These are phyloP conservation scores for Thelephora ganbajun DNA, from an alignment of 768 basidiomycete species.

Conservation along the genomic window DNA sequence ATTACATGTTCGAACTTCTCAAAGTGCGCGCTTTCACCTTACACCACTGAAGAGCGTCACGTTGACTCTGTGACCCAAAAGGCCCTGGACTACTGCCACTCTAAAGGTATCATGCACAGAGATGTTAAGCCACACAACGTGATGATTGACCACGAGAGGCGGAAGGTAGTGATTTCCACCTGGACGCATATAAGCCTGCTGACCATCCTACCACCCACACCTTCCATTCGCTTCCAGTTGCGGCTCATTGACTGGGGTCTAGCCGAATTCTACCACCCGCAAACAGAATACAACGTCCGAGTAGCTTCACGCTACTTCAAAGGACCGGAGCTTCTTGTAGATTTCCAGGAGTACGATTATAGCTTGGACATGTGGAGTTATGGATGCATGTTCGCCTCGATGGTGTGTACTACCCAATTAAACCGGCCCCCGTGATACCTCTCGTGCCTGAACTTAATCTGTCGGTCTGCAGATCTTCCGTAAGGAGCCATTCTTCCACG, in stretches of 20 bases:
- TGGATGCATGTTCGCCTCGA: conserved; percentile 97
- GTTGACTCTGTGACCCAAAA: conserved; percentile 14
- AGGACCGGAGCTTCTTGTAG: conserved; percentile 90
- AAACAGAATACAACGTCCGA: conserved; percentile 95
- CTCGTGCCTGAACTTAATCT: background rate
- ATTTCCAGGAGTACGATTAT: conserved; percentile 98
- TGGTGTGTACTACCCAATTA: conserved; percentile 42
- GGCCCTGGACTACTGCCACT: conserved; percentile 97
- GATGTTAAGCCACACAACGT: conserved; percentile 99
- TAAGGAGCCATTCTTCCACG: conserved; percentile 98
- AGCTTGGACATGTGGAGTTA: conserved; percentile 98
- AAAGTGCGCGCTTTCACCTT: conserved; percentile 40
- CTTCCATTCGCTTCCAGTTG: conserved; percentile 32
- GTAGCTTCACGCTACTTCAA: conserved; percentile 98
- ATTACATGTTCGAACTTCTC: conserved; percentile 91
- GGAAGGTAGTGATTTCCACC: conserved; percentile 42
- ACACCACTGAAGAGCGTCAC: background rate
- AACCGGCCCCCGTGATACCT: background rate
- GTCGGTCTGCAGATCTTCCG: conserved; percentile 72
- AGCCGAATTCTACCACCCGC: conserved; percentile 97
- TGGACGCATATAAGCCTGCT: background rate
- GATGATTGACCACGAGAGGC: conserved; percentile 97
- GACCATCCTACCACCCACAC: background rate
- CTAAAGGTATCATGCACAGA: conserved; percentile 97
- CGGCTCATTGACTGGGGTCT: conserved; percentile 98